Evolutionary conservation across 495 filamentous ascomycete species (phyloP), one percentile per base, ranked within the genome.

Genomic region (Hypoxylon fuscum): DNA sequence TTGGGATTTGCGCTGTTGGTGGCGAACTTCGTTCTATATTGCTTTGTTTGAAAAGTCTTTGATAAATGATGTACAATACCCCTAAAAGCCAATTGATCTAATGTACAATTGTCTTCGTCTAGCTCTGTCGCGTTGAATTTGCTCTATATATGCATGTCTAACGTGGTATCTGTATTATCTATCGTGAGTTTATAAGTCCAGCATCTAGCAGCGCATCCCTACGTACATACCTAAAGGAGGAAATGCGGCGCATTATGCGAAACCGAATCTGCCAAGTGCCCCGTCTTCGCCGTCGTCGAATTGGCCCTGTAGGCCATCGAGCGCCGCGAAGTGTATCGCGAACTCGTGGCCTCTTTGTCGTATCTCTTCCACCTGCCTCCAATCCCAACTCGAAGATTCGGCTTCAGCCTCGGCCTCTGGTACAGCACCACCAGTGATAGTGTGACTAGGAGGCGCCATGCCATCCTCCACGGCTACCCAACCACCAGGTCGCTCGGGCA

Each of bases 401-500:
- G 60, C 42, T 10, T 62, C 72, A 1, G 54, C 57, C 15, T 69
- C 48, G n/a, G 66, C 72, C 34, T 60, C 51, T 2, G 55, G 17
- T 3, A 44, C 12, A 8, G 46, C 40, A n/a, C 69, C 66, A 5
- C 69, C 31, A 9, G 27, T 64, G 25, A 53, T 40, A 9, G 57
- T 41, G n/a, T 52, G 51, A 32, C 35, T 64, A 55, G 29, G 62
- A 52, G 27, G 62, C 35, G 43, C 76, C 75, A 42, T 66, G 22
- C 69, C 78, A 57, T 68, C 50, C 56, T 77, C 72, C 29, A 72
- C 76, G 43, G 74, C 35, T 14, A 72, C 51, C 82, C 82, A 77
- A 69, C 85, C 73, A 48, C 72, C 72, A 56, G 81, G 68, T 70
- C 87, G 64, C 75, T 76, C 69, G 1, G 90, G 90, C 15, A 98